Conservation (phyloP, 148 eudicot genomes). For the Rhododendron kiyosumense region DNA sequence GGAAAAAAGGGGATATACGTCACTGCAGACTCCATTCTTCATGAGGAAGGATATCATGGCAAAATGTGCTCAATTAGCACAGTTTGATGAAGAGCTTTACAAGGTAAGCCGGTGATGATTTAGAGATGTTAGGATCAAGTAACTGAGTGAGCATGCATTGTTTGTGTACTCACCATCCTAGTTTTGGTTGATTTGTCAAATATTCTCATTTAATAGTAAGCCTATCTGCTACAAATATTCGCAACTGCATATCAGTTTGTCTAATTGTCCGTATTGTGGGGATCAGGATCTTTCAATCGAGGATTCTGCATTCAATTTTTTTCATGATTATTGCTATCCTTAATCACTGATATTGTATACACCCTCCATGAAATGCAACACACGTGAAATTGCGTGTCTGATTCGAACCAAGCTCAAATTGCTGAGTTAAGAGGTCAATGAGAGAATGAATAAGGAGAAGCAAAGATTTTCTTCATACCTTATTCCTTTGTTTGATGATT, state of each 20-base stretch:
- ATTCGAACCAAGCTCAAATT: not conserved
- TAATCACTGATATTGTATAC: not conserved
- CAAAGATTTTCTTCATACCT: not conserved
- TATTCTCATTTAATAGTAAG: not conserved
- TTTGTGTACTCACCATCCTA: not conserved
- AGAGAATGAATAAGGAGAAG: not conserved
- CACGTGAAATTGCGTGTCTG: not conserved
- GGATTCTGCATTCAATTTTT: not conserved
- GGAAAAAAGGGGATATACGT: slow-evolving; percentile 52
- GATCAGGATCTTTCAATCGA: not conserved
- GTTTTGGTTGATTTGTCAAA: not conserved
- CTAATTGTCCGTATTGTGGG: not conserved
- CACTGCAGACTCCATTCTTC: slow-evolving; percentile 88
- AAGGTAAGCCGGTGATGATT: slow-evolving; percentile 39
- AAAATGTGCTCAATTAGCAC: slow-evolving; percentile 96
- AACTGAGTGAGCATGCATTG: not conserved
- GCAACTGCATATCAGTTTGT: not conserved
- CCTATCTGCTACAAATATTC: not conserved
- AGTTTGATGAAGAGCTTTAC: slow-evolving; percentile 97
- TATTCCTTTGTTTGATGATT: not conserved
- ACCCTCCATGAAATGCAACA: not conserved
- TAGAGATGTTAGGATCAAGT: not conserved
- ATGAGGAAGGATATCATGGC: slow-evolving; percentile 95
- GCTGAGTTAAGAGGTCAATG: not conserved
- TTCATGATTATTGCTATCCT: not conserved